These are phyloP conservation scores for Fusarium dimerum DNA, from an alignment of 2,329 filamentous ascomycete species.

Conservation along the genomic window DNA sequence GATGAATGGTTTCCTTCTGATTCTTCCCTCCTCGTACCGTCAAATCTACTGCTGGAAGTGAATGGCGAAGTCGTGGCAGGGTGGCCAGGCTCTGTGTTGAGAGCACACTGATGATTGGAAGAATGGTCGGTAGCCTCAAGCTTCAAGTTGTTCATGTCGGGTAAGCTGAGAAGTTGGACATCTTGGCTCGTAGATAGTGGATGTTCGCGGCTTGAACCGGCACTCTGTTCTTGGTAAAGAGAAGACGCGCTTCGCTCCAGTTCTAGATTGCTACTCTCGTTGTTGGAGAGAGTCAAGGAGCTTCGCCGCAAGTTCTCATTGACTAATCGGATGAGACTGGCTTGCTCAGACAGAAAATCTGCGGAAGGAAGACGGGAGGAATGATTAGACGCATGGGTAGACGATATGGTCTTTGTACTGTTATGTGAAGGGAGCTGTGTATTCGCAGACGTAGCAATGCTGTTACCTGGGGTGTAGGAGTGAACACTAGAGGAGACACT, in stretches of 20 bases:
- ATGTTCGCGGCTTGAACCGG: slow-evolving; percentile 20
- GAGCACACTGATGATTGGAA: background rate
- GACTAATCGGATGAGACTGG: slow-evolving; percentile 17
- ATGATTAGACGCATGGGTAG: background rate
- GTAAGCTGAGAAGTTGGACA: slow-evolving; percentile 27
- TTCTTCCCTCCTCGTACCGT: too few species aligned
- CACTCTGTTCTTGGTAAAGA: slow-evolving; percentile 29
- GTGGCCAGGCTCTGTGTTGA: too few species aligned
- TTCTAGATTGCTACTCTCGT: slow-evolving; percentile 2
- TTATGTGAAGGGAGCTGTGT: background rate
- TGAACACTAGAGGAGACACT: background rate
- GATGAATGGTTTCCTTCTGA: too few species aligned
- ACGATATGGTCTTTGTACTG: background rate
- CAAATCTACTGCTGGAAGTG: too few species aligned
- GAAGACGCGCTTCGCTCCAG: slow-evolving; percentile 33
- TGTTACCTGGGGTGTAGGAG: background rate
- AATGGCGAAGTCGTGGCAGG: too few species aligned
- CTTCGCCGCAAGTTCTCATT: slow-evolving; percentile 11
- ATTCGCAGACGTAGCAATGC: background rate
- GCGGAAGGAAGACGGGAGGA: background rate
- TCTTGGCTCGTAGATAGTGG: slow-evolving; percentile 30
- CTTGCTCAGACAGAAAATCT: slow-evolving; percentile 20
- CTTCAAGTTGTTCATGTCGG: slow-evolving; percentile 25
- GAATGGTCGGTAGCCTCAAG: background rate
- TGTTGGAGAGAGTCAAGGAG: background rate